phyloP scores from a whole-genome alignment of 2,329 filamentous ascomycete genomes.

The Trichoderma sp. region DNA sequence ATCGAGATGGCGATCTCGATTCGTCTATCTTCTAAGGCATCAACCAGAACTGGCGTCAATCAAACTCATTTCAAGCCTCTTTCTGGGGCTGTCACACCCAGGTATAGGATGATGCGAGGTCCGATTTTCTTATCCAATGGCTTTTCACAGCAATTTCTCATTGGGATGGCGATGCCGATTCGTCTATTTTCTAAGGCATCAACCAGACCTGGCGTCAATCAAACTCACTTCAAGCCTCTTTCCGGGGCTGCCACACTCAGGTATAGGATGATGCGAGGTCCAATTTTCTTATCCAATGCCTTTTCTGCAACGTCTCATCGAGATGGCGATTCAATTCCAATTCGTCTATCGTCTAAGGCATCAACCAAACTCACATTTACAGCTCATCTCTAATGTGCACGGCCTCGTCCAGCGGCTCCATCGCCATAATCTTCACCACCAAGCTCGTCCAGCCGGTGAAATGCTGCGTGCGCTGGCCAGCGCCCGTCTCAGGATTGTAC shows the following conservation, averaged over 20 bases:
- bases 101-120: neutral
- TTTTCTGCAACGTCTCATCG: neutral
- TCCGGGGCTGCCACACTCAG: neutral
- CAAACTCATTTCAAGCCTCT: neutral
- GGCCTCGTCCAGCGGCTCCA: slow-evolving; percentile 66
- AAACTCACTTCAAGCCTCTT: neutral
- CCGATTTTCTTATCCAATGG: neutral
- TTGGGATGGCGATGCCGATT: neutral
- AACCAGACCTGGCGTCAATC: neutral
- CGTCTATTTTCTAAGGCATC: neutral
- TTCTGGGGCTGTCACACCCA: neutral
- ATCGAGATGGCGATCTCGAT: neutral
- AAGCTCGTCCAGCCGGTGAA: slow-evolving; percentile 99
- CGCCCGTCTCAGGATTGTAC: slow-evolving; percentile 90
- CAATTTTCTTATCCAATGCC: neutral
- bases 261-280: neutral
- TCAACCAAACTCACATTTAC: slow-evolving; percentile 31
- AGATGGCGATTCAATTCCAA: neutral
- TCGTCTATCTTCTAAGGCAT: neutral
- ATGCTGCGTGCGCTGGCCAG: slow-evolving; percentile 93
- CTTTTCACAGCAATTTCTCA: neutral
- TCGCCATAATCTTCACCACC: slow-evolving; percentile 95
- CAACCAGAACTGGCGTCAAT: neutral
- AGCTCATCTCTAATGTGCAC: slow-evolving; percentile 50
- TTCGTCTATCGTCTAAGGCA: neutral